Evolutionary conservation across 495 filamentous ascomycete species (phyloP), one percentile per base, ranked within the genome.

Genomic region (Podospora australis): DNA sequence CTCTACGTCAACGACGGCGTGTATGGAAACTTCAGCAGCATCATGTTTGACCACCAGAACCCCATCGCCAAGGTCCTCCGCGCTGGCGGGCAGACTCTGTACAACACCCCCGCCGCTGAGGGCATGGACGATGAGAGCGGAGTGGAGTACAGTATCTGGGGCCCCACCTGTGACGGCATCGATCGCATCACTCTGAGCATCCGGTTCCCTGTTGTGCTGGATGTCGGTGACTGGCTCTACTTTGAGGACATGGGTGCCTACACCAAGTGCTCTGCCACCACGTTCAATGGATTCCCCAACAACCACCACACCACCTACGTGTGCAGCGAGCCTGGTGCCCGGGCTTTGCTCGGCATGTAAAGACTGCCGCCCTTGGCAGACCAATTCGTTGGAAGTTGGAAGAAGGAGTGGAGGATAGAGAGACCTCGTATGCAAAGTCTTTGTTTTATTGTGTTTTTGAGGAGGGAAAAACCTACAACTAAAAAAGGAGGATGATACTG

Each of bases 211-310:
- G 80, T 82, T 16, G 75, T 82, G 35, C 63, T 99, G 22, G 82
- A 96, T 60, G 84, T 90, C 11, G 90, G 91, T 24, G 92, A 99
- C 65, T 99, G 92, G 92, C 74, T 99, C 14, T 97, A 92, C 67
- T 99, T 97, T 61, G 88, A 95, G 71, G 80, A 96, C 29, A 99
- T 99, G 92, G 92, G 92, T 43, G 92, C 92, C 44, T 99, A 99
- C 66, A 96, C 92, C 57, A 90, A 84, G 74, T 96, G 89, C 74
- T 96, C 89, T 34, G 90, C 92, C 54, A 97, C 92, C 46, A 80
- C 82, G 47, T 99, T 99, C 86, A 99, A 99, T 60, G 92, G 92
- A n/a, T 97, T 96, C 70, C 84, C 81, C 39, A 85, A 97, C 66
- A 78, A 81, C 56, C 91, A 97, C 59, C 84, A 95, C 57, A 84